phyloP scores from a whole-genome alignment of 1,284 basidiomycete species.

The Naganishia sp. region DNA sequence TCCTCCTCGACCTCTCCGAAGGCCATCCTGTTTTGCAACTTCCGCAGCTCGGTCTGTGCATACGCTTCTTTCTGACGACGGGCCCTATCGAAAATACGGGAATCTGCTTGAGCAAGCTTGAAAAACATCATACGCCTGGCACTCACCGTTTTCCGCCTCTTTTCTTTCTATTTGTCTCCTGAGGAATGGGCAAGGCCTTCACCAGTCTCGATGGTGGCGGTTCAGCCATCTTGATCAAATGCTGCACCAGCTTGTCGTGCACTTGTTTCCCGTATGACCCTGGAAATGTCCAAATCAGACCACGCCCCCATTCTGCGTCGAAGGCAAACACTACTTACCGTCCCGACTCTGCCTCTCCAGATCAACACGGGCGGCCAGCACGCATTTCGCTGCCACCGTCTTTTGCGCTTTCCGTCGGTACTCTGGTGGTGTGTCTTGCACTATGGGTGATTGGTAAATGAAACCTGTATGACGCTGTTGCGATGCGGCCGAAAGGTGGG shows the following conservation, averaged over 20 bases:
- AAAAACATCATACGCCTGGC: not conserved
- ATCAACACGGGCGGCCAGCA: constrained; percentile 90
- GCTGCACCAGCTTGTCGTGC: constrained; percentile 82
- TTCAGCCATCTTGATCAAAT: constrained; percentile 86
- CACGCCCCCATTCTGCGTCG: not conserved
- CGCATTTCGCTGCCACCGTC: constrained; percentile 88
- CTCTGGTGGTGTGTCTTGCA: constrained; percentile 82
- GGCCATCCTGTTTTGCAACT: constrained; percentile 93
- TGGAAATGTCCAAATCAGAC: constrained; percentile 42
- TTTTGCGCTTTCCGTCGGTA: constrained; percentile 90
- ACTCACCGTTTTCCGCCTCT: constrained; percentile 86
- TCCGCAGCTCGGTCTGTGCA: constrained; percentile 93
- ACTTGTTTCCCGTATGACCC: constrained; percentile 77
- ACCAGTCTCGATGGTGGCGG: constrained; percentile 91
- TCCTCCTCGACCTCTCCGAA: constrained; percentile 97
- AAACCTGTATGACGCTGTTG: constrained; percentile 95
- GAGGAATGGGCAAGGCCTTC: constrained; percentile 94
- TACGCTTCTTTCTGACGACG: constrained; percentile 96
- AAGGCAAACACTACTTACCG: constrained; percentile 58
- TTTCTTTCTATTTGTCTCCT: constrained; percentile 92
- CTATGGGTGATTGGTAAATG: constrained; percentile 87
- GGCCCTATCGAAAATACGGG: constrained; percentile 61
- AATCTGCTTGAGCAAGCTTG: constrained; percentile 11
- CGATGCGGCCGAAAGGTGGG: constrained; percentile 63
- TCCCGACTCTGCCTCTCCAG: constrained; percentile 73